phyloP scores from a whole-genome alignment of 1,284 basidiomycete species.

The Marasmius tenuissimus region DNA sequence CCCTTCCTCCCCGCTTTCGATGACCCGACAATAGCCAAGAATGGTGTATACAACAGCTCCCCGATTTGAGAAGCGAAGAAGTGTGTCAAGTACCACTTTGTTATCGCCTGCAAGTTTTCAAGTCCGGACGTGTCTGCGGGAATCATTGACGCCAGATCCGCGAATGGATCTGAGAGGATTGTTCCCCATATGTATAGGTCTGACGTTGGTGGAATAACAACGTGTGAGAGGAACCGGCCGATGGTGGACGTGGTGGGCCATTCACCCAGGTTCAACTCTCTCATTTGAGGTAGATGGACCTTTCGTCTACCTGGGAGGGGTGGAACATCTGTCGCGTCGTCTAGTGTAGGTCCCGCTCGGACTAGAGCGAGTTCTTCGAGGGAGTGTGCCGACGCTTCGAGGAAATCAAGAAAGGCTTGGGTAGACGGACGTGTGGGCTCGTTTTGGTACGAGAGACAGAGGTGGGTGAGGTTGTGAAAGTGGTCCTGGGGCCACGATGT shows the following conservation, averaged over 20 bases:
- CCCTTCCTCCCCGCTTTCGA: background rate
- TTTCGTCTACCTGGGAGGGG: conserved; percentile 1
- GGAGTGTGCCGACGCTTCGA: conserved; percentile 10
- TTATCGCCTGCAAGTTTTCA: conserved; percentile 7
- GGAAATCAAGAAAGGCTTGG: conserved; percentile 17
- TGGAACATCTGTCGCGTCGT: conserved; percentile 2
- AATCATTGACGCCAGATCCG: conserved; percentile 7
- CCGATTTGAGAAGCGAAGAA: conserved; percentile 2
- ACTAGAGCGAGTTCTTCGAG: conserved; percentile 16
- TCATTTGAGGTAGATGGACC: conserved; percentile 8
- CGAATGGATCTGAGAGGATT: conserved; percentile 1
- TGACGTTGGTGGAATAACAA: conserved; percentile 6
- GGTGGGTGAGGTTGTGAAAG: conserved; percentile 15
- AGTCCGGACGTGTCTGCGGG: conserved; percentile 7
- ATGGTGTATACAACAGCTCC: conserved; percentile 10
- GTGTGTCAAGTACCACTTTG: conserved; percentile 9
- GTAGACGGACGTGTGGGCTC: conserved; percentile 10
- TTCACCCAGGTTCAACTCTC: conserved; percentile 13
- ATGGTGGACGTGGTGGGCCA: conserved; percentile 12
- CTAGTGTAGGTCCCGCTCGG: conserved; percentile 14
- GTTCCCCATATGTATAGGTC: conserved; percentile 16
- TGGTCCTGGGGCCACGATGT: conserved; percentile 15
- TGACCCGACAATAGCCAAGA: conserved; percentile 1
- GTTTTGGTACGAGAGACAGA: conserved; percentile 16
- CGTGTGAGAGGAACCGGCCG: conserved; percentile 11